These are phyloP conservation scores for Blastobotrys buckinghamii DNA, from an alignment of 1,139 yeast genomes.

Conservation along the genomic window DNA sequence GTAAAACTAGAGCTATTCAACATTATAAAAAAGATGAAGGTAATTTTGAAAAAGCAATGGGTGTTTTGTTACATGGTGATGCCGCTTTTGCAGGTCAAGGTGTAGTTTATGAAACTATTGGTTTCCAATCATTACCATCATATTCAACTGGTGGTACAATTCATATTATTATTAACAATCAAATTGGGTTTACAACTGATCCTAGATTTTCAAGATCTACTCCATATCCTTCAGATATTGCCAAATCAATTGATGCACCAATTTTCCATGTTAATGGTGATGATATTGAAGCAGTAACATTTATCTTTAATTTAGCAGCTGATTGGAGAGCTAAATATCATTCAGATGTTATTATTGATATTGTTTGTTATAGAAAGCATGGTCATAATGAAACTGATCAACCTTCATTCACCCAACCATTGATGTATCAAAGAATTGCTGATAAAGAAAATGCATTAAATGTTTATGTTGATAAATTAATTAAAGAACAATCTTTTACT, in stretches of 20 bases:
- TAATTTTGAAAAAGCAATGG: conserved; percentile 78
- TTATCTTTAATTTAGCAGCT: conserved; percentile 92
- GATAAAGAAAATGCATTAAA: conserved; percentile 86
- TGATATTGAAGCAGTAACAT: conserved; percentile 90
- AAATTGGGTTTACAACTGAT: conserved; percentile 98
- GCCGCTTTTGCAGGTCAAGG: conserved; percentile 99
- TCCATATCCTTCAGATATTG: conserved; percentile 95
- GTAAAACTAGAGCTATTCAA: conserved; percentile 95
- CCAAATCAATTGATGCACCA: conserved; percentile 94
- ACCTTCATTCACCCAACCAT: conserved; percentile 97
- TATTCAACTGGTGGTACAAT: conserved; percentile 98
- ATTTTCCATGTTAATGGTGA: conserved; percentile 99
- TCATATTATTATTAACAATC: conserved; percentile 93
- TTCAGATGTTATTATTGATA: conserved; percentile 91
- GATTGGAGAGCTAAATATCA: conserved; percentile 98
- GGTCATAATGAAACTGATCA: conserved; percentile 99
- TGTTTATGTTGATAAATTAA: conserved; percentile 70
- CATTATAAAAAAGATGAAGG: conserved; percentile 86
- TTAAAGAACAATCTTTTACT: conserved; percentile 84
- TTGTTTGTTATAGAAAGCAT: conserved; percentile 96
- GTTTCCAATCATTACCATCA: conserved; percentile 86
- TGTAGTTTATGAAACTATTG: conserved; percentile 97
- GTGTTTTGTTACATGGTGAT: conserved; percentile 94
- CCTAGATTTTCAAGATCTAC: conserved; percentile 98
- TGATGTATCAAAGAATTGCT: conserved; percentile 90